These are phyloP conservation scores for Chenopodium formosanum DNA, from an alignment of 148 eudicot genomes.

Conservation along the genomic window DNA sequence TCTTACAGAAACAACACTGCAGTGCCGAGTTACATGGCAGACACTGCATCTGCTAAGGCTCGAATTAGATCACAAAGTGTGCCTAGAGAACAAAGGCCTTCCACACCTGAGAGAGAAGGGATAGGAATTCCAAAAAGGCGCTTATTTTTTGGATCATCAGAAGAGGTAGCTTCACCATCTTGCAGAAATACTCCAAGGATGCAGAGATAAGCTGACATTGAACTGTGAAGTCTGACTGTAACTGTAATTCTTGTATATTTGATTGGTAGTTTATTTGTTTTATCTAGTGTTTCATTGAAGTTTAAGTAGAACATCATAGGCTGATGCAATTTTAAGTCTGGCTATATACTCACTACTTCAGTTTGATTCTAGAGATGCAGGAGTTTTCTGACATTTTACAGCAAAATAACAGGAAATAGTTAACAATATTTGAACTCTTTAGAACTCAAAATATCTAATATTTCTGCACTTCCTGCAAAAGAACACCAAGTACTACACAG, in stretches of 20 bases:
- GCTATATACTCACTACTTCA: background rate
- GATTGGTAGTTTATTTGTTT: background rate
- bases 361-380: background rate
- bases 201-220: constrained; percentile 16
- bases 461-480: background rate
- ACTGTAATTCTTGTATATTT: constrained; percentile 21
- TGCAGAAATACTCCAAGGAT: constrained; percentile 23
- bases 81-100: constrained; percentile 58
- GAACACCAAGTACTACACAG: constrained; percentile 20
- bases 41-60: constrained; percentile 75
- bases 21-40: constrained; percentile 73
- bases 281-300: background rate
- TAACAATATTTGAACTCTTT: background rate
- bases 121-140: constrained; percentile 48
- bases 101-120: constrained; percentile 46
- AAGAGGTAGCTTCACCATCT: constrained; percentile 37
- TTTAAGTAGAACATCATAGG: background rate
- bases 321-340: background rate
- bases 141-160: constrained; percentile 37
- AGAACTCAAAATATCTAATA: no score
- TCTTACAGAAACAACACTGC: constrained; percentile 22
- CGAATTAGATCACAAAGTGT: constrained; percentile 55
- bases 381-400: background rate
- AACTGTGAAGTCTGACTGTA: background rate
- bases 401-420: background rate